Evolutionary conservation across 2,329 filamentous ascomycete genomes (phyloP), one percentile per base, ranked within the genome.

Genomic region (Aspergillus cejpii): DNA sequence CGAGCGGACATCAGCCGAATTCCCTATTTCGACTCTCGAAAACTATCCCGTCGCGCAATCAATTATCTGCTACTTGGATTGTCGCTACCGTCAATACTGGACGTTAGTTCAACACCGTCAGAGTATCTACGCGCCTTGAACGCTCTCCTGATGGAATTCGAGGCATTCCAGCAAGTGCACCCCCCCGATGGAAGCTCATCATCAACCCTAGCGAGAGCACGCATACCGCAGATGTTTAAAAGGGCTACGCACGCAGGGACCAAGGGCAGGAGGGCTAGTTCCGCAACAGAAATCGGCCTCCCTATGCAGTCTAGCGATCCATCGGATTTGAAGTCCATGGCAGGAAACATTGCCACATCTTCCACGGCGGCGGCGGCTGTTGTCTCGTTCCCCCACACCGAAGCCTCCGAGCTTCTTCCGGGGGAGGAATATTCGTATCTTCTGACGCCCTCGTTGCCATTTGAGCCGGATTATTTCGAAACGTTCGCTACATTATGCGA

Each of bases 401-500:
- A 75, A 50, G 68, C 68, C 44, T 68, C 62, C 6, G 85, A 88
- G 51, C 74, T 88, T 19, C 71, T 86, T 1, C 84, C 85, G 0
- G 88, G 89, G 28, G 89, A 94, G 61, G 87, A 94, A 59, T 98
- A 96, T 65, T 81, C 82, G 0, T 83, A 91, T 63, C 75, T 98
- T 1, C 76, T 96, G 15, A 97, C 91, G n/a, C 92, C 92, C 0
- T 84, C 83, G 12, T 71, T 98, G 38, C 92, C 92, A 0, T 98
- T 98, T 61, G 90, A 97, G 53, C 92, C 92, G 0, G 92, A 98
- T 67, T 98, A 95, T 60, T 92, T 91, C 66, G 89, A 94, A 70
- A 96, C 90, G 0, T 97, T 97, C 70, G 85, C 89, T 11, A 96
- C 92, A 10, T 75, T 98, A 5, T 97, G 92, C 70, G 92, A 98